Percentiles rank a stretch among this genome's conserved stretches.
These are phyloP conservation scores for Nakazawaea laoshanensis DNA, from an alignment of 805 yeast species.

Conservation along the genomic window DNA sequence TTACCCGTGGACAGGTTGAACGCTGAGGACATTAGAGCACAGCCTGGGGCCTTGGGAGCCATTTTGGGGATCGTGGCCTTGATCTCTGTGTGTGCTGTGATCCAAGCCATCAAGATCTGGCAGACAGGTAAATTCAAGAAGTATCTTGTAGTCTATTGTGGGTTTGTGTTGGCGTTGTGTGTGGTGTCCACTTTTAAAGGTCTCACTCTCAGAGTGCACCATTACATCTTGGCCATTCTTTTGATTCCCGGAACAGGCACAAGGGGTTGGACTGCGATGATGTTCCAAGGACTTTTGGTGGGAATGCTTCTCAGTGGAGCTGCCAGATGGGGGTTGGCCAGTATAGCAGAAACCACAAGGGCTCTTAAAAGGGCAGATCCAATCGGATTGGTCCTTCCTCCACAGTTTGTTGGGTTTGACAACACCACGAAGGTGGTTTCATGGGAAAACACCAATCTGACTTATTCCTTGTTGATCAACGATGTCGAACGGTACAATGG, in stretches of 20 bases:
- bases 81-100: slow-evolving; percentile 45
- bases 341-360: slow-evolving; percentile 70
- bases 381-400: slow-evolving; percentile 44
- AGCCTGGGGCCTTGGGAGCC: slow-evolving; percentile 71
- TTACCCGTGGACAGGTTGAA: slow-evolving; percentile 84
- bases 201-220: slow-evolving; percentile 70
- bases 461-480: slow-evolving; percentile 58
- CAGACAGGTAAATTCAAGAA: slow-evolving; percentile 57
- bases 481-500: slow-evolving; percentile 76
- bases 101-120: slow-evolving; percentile 81
- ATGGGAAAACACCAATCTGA: slow-evolving; percentile 23
- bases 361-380: slow-evolving; percentile 72
- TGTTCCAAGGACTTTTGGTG: slow-evolving; percentile 76
- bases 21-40: slow-evolving; percentile 56
- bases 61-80: slow-evolving; percentile 39
- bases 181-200: slow-evolving; percentile 49
- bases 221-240: slow-evolving; percentile 67
- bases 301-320: slow-evolving; percentile 83
- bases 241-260: slow-evolving; percentile 82
- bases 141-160: slow-evolving; percentile 47
- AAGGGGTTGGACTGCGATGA: slow-evolving; percentile 56
- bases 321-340: slow-evolving; percentile 89
- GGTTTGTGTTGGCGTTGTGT: slow-evolving; percentile 33
- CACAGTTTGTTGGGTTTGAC: slow-evolving; percentile 30
- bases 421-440: slow-evolving; percentile 22